Percentiles rank a stretch among this genome's conserved stretches.
phyloP scores from a whole-genome alignment of 805 yeast species.

The Candida orba region DNA sequence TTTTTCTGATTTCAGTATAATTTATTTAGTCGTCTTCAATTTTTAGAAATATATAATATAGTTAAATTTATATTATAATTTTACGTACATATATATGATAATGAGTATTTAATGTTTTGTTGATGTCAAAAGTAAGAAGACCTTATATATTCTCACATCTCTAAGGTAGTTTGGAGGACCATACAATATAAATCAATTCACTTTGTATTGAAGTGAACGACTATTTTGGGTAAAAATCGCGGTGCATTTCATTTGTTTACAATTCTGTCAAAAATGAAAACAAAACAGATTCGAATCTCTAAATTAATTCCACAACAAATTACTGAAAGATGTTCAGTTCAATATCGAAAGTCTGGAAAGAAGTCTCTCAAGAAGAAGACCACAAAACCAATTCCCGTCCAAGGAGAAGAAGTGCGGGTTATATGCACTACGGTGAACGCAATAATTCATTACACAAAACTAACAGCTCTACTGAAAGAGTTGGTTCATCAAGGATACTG shows the following conservation, averaged over 20 bases:
- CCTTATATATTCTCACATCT: too few species aligned
- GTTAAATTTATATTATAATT: too few species aligned
- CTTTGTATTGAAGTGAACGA: too few species aligned
- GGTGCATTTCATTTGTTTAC: background rate
- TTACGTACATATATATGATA: too few species aligned
- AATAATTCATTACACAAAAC: conserved; percentile 8
- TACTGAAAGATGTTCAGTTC: conserved; percentile 14
- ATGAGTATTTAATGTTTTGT: too few species aligned
- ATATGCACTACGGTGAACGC: conserved; percentile 13
- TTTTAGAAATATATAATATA: too few species aligned
- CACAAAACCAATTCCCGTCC: conserved; percentile 13
- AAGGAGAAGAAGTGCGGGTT: conserved; percentile 7
- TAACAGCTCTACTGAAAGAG: conserved; percentile 2
- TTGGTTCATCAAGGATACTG: conserved; percentile 17
- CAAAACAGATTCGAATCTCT: background rate
- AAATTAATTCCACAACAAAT: background rate
- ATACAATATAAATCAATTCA: too few species aligned
- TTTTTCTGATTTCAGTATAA: too few species aligned
- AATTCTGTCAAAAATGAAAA: background rate
- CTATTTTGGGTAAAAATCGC: too few species aligned
- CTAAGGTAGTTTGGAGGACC: too few species aligned
- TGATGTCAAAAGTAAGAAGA: too few species aligned
- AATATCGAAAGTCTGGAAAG: conserved; percentile 19
- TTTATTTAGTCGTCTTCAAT: too few species aligned
- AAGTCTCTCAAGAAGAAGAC: conserved; percentile 15